Evolutionary conservation across 2,329 filamentous ascomycete genomes (phyloP).

Genomic region (Phoma sp.): DNA sequence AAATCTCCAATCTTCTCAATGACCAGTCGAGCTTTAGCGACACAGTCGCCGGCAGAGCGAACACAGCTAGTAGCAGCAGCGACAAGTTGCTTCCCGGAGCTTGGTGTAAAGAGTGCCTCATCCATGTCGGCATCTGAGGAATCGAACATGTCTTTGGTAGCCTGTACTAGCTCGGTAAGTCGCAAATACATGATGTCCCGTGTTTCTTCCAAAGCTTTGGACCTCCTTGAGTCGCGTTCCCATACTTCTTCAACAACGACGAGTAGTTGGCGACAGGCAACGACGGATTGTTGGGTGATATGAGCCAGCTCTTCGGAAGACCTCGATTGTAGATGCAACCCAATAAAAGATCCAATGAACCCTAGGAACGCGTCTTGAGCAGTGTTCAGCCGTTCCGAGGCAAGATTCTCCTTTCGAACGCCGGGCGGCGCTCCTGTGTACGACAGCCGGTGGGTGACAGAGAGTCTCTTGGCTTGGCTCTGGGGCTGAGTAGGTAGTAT

Average conservation of each 20-base stretch:
- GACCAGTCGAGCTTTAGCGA: conserved; percentile 82
- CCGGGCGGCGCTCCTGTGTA: conserved; percentile 72
- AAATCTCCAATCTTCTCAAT: conserved; percentile 92
- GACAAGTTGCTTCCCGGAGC: conserved; percentile 78
- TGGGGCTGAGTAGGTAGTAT: conserved; percentile 35
- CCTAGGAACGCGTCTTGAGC: conserved; percentile 90
- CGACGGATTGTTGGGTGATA: conserved; percentile 83
- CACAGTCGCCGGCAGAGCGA: conserved; percentile 87
- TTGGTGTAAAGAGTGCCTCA: conserved; percentile 80
- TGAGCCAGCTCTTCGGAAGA: conserved; percentile 82
- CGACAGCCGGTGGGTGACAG: conserved; percentile 76
- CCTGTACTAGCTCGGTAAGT: conserved; percentile 80
- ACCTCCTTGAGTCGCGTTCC: conserved; percentile 74
- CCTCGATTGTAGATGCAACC: conserved; percentile 90
- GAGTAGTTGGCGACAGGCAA: conserved; percentile 80
- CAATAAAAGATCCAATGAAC: conserved; percentile 91
- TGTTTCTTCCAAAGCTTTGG: conserved; percentile 70
- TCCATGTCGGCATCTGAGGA: conserved; percentile 71
- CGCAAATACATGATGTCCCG: conserved; percentile 80
- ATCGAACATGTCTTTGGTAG: conserved; percentile 80
- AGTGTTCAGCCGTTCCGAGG: conserved; percentile 80
- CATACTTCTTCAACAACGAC: conserved; percentile 83
- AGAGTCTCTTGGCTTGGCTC: conserved; percentile 55
- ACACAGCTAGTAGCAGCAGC: conserved; percentile 86
- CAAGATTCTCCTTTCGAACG: conserved; percentile 73